Base-by-base conservation (phyloP, 805 yeast species). In the Pichia thaimueangensis region DNA sequence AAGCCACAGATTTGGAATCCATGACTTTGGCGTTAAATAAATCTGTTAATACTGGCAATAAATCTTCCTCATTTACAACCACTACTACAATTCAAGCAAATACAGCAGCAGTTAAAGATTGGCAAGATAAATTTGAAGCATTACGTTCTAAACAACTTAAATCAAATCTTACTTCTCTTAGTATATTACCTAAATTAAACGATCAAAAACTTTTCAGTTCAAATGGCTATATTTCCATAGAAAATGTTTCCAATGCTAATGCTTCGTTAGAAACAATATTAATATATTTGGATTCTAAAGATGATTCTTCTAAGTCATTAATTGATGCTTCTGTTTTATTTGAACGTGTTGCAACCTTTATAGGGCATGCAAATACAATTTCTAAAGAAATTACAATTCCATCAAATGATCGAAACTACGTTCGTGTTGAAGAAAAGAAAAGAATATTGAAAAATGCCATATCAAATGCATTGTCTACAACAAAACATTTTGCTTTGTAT, bases 381-480 rank as follows among this genome's bases (percentile, higher is more conserved):
- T 65, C 63, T 32, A 58, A 65, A 31, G 67, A 71, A 2, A 54
- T 60, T 5, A 35, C 11, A 11, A 64, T 63, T 21, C 60, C 65
- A 7, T 4, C 29, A 37, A 29, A 27, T 28, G 32, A 35, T 12
- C 6, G 20, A 17, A 19, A 35, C 3, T 37, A 39, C 13, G 43
- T 43, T 12, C 43, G 39, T 8, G 41, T 54, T 8, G 58, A 41
- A 54, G 68, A 44, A 68, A 74, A 45, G 62, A 68, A 56, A 60
- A 78, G 33, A 58, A 68, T 34, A 55, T 68, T 85, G 5, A 75
- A 81, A 43, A 81, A 82, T 35, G 71, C 91, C 1, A 73, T 84
- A 20, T 77, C 88, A 15, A 87, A 83, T 60, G 74, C 80, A 0
- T 76, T 91, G 32, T 80, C 95, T 4, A 72, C 87, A 1, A 75